Evolutionary conservation across 2,329 filamentous ascomycete species (phyloP), one percentile per base, ranked within the genome.

Genomic region (Cercospora sesami): DNA sequence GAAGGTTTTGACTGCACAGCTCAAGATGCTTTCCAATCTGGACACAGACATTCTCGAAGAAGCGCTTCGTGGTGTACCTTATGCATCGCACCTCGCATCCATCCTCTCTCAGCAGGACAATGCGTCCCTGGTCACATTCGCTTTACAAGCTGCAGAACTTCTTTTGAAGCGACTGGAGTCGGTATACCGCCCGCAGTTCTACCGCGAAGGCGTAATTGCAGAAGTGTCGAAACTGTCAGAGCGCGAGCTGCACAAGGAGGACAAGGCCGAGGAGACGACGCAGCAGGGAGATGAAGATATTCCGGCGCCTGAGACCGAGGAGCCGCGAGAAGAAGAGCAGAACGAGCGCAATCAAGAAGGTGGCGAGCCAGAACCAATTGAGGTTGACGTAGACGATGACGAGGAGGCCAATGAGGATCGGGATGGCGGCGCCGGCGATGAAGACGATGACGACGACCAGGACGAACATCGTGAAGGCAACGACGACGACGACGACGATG

Each of bases 11-110:
- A 92, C 89, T 21, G 95, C 94, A n/a, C 95, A 99, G 76, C 83
- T 98, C 55, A 98, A 98, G 82, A 98, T 99, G 93, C 86, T 99
- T 9, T 97, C 93, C 12, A 97, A 97, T 72, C 82, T 99, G n/a
- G 93, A 97, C 73, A 89, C 88, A 53, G 85, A 86, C 42, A 93
- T 99, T 61, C 86, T 99, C 4, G 86, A 92, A 69, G 94, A 97
- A 74, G 91, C 94, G 8, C 81, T 99, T 31, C 90, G 90, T 28
- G 87, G 92, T 16, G 94, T 99, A 1, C 92, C 95, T 0, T 99
- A 98, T 79, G 93, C 95, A 2, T 99, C 96, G 0, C 97, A 97
- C 78, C 81, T 99, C 31, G 95, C 95, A 1, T 93, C 94, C 0
- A 99, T 99, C 69, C 83, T 99, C 18, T 97, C 94, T 0, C 95